These are phyloP conservation scores for Trapa bicornis DNA, from an alignment of 345 rosid species.

Conservation along the genomic window DNA sequence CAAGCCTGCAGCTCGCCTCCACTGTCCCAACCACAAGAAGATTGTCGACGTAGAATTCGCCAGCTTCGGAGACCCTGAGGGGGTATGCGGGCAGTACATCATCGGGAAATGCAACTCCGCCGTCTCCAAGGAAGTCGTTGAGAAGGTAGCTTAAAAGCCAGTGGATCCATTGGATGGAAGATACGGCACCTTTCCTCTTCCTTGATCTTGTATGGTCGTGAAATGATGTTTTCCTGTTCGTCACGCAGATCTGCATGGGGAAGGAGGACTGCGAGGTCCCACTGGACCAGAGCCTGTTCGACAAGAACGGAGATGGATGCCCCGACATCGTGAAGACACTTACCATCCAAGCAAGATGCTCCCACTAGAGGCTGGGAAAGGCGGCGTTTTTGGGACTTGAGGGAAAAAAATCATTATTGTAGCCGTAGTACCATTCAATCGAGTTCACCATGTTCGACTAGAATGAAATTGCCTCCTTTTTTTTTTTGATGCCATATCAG, in stretches of 20 bases:
- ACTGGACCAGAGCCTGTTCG: conserved; percentile 11
- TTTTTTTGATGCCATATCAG: no score
- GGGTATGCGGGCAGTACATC: conserved; percentile 45
- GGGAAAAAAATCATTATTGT: neutral
- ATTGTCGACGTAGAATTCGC: conserved; percentile 59
- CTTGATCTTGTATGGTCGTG: neutral
- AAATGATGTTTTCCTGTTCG: conserved; percentile 4
- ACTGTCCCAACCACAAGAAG: conserved; percentile 36
- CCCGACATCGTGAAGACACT: conserved; percentile 32
- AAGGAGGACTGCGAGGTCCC: conserved; percentile 22
- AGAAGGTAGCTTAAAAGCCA: conserved; percentile 16
- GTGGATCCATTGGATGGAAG: neutral
- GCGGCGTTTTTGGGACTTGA: neutral
- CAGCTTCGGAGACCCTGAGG: conserved; percentile 65
- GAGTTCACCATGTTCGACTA: neutral
- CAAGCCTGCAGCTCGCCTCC: conserved; percentile 33
- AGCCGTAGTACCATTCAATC: neutral
- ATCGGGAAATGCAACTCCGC: conserved; percentile 37
- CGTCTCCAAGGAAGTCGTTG: conserved; percentile 42
- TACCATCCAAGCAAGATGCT: conserved; percentile 65
- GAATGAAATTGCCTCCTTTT: neutral
- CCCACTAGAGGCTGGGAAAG: conserved; percentile 2
- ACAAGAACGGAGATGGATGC: conserved; percentile 16
- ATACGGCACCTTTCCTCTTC: no score
- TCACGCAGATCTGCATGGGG: conserved; percentile 23